Percentiles rank a stretch among this genome's conserved stretches.
These are phyloP conservation scores for Groenewaldozyma tartarivorans DNA, from an alignment of 805 yeast species.

Conservation along the genomic window DNA sequence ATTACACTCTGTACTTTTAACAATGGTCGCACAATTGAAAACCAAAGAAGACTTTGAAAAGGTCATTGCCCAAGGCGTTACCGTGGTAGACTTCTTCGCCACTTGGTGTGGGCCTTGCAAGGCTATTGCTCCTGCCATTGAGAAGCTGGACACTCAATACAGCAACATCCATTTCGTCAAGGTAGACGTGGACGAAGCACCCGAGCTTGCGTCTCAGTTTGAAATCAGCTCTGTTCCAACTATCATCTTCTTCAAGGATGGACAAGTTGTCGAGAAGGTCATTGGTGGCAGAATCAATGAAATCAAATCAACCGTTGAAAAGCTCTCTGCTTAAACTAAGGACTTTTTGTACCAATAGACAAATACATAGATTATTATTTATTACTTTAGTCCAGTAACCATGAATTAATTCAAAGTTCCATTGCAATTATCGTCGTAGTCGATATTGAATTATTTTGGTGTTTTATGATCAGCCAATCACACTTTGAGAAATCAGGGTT, in stretches of 20 bases:
- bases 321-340: constrained; percentile 20
- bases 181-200: constrained; percentile 83
- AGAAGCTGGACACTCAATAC: constrained; percentile 43
- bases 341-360: too few species aligned
- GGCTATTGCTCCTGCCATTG: constrained; percentile 73
- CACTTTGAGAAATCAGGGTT: too few species aligned
- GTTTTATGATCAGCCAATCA: too few species aligned
- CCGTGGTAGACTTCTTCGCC: constrained; percentile 93
- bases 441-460: too few species aligned
- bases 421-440: too few species aligned
- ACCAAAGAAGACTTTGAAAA: constrained; percentile 57
- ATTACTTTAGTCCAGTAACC: too few species aligned
- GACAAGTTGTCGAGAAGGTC: constrained; percentile 67
- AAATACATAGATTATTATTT: too few species aligned
- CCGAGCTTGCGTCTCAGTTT: constrained; percentile 60
- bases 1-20: too few species aligned
- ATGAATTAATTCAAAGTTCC: too few species aligned
- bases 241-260: constrained; percentile 69
- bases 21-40: constrained; percentile 48
- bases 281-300: constrained; percentile 76
- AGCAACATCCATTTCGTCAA: constrained; percentile 67
- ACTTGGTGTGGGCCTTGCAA: constrained; percentile 99
- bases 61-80: constrained; percentile 55
- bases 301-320: constrained; percentile 55
- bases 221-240: constrained; percentile 62